Percentiles rank a stretch among this genome's conserved stretches.
phyloP scores from a whole-genome alignment of 108 stramenopile species.

The Bacterosira constricta region DNA sequence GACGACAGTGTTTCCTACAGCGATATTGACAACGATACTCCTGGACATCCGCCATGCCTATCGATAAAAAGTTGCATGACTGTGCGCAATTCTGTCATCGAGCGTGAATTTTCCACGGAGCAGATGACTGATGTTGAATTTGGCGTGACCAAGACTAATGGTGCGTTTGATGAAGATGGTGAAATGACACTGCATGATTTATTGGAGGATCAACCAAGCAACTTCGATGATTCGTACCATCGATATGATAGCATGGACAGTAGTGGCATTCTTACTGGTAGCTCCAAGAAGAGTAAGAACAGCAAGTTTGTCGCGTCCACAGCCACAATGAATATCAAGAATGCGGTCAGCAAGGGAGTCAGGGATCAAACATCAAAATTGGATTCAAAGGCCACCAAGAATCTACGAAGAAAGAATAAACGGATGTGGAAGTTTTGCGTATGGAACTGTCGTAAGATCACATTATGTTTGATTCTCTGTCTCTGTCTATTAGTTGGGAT shows the following conservation, averaged over 20 bases:
- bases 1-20: slow-evolving; percentile 26
- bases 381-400: slow-evolving; percentile 13
- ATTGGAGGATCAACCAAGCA: not conserved
- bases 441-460: slow-evolving; percentile 49
- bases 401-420: slow-evolving; percentile 24
- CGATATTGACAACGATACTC: slow-evolving; percentile 11
- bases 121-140: slow-evolving; percentile 31
- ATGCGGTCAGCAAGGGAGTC: slow-evolving; percentile 1
- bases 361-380: slow-evolving; percentile 7
- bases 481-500: slow-evolving; percentile 13
- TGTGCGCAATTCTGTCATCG: slow-evolving; percentile 18
- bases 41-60: not conserved
- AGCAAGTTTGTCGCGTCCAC: not conserved
- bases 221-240: slow-evolving; percentile 2
- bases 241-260: not conserved
- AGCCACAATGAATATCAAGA: not conserved
- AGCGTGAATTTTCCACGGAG: slow-evolving; percentile 30
- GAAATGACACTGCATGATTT: not conserved
- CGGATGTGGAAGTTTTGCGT: slow-evolving; percentile 36
- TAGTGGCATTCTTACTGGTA: not conserved
- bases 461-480: not conserved
- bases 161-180: not conserved
- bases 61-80: slow-evolving; percentile 19
- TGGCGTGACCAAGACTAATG: not conserved
- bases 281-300: slow-evolving; percentile 9